Evolutionary conservation across 2,329 filamentous ascomycete genomes (phyloP).

Genomic region (Drechslerella dactyloides): DNA sequence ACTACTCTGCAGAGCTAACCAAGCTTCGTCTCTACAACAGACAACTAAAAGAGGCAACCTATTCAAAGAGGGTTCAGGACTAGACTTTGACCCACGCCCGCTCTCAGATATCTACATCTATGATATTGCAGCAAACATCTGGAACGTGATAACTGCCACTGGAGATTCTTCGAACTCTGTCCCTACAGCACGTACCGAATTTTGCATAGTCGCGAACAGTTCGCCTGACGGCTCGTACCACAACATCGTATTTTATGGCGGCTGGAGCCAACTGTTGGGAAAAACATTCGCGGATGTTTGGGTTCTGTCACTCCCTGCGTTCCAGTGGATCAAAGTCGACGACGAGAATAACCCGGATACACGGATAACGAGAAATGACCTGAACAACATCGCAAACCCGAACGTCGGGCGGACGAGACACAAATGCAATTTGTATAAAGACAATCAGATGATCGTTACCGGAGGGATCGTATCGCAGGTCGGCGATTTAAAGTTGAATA

Average conservation of each 20-base stretch:
- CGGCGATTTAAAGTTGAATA: slow-evolving; percentile 16
- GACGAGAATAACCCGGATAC: slow-evolving; percentile 34
- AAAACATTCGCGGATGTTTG: slow-evolving; percentile 27
- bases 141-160: slow-evolving; percentile 38
- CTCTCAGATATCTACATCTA: slow-evolving; percentile 40
- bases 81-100: slow-evolving; percentile 19
- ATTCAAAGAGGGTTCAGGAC: not conserved
- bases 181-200: slow-evolving; percentile 18
- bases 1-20: no score
- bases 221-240: slow-evolving; percentile 34
- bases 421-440: slow-evolving; percentile 23
- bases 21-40: not conserved
- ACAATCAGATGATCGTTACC: slow-evolving; percentile 29
- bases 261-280: not conserved
- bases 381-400: slow-evolving; percentile 4
- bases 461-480: slow-evolving; percentile 24
- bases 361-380: slow-evolving; percentile 8
- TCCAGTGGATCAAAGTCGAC: slow-evolving; percentile 41
- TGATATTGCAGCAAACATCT: slow-evolving; percentile 42
- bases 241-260: slow-evolving; percentile 49
- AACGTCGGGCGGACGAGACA: slow-evolving; percentile 25
- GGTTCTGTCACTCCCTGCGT: slow-evolving; percentile 48
- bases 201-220: slow-evolving; percentile 38
- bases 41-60: slow-evolving; percentile 9
- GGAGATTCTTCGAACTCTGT: slow-evolving; percentile 16